These are phyloP conservation scores for Colletotrichum acutatum DNA, from an alignment of 2,329 filamentous ascomycete species.

Conservation along the genomic window DNA sequence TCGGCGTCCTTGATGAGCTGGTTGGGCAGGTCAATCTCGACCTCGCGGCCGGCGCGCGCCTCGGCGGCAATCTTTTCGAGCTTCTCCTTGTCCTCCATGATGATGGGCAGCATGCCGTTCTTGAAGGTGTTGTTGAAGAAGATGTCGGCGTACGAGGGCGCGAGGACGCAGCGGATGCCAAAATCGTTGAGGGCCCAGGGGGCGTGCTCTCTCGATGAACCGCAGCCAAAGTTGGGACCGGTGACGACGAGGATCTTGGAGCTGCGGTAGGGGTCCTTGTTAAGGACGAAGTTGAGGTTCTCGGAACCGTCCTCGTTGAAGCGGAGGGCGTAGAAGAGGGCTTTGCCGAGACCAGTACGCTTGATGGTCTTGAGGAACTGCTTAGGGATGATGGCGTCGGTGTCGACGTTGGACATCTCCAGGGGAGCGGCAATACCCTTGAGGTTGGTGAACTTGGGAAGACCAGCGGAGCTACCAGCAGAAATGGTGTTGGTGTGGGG, in stretches of 20 bases:
- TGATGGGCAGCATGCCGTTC: slow-evolving; percentile 96
- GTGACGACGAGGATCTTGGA: slow-evolving; percentile 93
- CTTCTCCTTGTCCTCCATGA: slow-evolving; percentile 73
- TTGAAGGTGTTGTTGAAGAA: slow-evolving; percentile 99
- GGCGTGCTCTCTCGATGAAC: slow-evolving; percentile 91
- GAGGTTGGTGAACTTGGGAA: slow-evolving; percentile 85
- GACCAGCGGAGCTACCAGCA: slow-evolving; percentile 61
- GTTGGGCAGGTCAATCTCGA: slow-evolving; percentile 89
- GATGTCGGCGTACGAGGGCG: slow-evolving; percentile 87
- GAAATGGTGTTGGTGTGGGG: slow-evolving; percentile 65
- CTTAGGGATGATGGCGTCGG: slow-evolving; percentile 99
- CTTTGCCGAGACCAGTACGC: slow-evolving; percentile 89
- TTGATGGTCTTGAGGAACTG: slow-evolving; percentile 99
- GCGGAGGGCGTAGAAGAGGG: slow-evolving; percentile 87
- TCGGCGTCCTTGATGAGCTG: slow-evolving; percentile 82
- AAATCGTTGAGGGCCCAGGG: slow-evolving; percentile 98
- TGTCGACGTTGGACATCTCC: slow-evolving; percentile 92
- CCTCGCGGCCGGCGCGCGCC: slow-evolving; percentile 81
- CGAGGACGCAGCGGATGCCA: slow-evolving; percentile 93
- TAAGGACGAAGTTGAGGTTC: slow-evolving; percentile 87
- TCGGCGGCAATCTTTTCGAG: slow-evolving; percentile 80
- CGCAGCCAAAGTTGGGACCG: slow-evolving; percentile 95
- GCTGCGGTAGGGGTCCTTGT: slow-evolving; percentile 85
- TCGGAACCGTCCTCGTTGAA: slow-evolving; percentile 80
- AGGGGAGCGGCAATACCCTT: slow-evolving; percentile 90